Evolutionary conservation across 495 filamentous ascomycete genomes (phyloP), one percentile per base, ranked within the genome.

Genomic region (Chaetomidium leptoderma): DNA sequence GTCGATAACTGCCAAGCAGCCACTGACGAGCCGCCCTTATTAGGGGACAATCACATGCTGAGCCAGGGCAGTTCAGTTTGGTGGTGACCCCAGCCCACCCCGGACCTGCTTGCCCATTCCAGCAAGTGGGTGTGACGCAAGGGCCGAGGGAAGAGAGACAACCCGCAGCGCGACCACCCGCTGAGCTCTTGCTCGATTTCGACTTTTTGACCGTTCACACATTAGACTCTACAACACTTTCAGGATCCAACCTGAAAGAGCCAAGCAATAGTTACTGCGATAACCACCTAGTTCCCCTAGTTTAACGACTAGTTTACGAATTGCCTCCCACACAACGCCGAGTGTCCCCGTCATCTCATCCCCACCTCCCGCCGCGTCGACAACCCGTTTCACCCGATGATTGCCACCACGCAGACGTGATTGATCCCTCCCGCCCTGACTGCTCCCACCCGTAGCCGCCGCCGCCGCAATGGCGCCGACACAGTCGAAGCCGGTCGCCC

Each of bases 401-500:
- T 36, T 24, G 27, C 57, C 36, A 40, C 56, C 8, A 57, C 57
- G 36, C 40, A 30, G 21, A 40, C 37, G 21, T 51, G 32, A 49
- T 37, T 39, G 5, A 24, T n/a, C 16, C 32, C 16, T 19, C 17
- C n/a, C 21, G 19, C 27, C 46, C 48, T 49, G 37, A 16, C n/a
- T 27, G 49, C 27, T 19, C 11, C 33, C 33, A 11, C 10, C 19
- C 21, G 1, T 39, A 9, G 27, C 21, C 26, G 11, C 27, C 37
- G 32, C 36, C 32, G 21, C 47, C 42, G 39, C 57, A 46, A 73
- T 62, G 60, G 95, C 95, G 88, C 88, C 87, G 63, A 84, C 78
- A 60, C 87, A 87, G 68, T 96, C 92, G 23, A 96, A 92, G 74
- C 77, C 95, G 32, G 74, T 81, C 11, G 62, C 77, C 33, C 68